These are phyloP conservation scores for Aspergillus candidus DNA, from an alignment of 2,329 filamentous ascomycete genomes.

Conservation along the genomic window DNA sequence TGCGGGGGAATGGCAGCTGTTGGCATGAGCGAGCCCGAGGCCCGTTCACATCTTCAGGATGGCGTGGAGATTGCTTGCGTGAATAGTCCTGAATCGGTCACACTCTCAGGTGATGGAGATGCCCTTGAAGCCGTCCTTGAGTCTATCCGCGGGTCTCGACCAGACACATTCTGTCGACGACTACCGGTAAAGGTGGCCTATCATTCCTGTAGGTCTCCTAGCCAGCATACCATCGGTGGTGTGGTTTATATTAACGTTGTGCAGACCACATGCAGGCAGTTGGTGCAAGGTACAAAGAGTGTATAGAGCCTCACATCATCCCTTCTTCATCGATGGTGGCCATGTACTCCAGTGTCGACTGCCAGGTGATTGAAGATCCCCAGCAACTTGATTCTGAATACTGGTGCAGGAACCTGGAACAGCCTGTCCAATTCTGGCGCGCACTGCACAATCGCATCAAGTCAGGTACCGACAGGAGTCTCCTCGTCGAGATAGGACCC, in stretches of 20 bases:
- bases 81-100: constrained; percentile 8
- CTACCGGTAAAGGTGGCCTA: constrained; percentile 13
- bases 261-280: neutral
- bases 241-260: neutral
- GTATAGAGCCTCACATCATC: too few species aligned
- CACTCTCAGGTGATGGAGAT: constrained; percentile 3
- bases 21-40: constrained; percentile 4
- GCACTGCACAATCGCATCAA: neutral
- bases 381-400: neutral
- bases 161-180: constrained; percentile 4
- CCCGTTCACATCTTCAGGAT: neutral
- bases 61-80: constrained; percentile 11
- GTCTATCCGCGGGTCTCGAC: neutral
- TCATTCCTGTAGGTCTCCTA: constrained; percentile 7
- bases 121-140: constrained; percentile 3
- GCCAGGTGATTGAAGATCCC: neutral
- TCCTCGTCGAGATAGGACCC: constrained; percentile 10
- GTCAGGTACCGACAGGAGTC: neutral
- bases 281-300: neutral
- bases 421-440: neutral
- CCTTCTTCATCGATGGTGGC: neutral
- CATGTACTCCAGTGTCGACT: constrained; percentile 2
- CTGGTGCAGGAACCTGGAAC: neutral
- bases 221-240: neutral
- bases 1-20: constrained; percentile 12